Percentiles rank a stretch among this genome's conserved stretches.
phyloP scores from a whole-genome alignment of 192 early-diverging fungal species.

The Coemansia sp. region DNA sequence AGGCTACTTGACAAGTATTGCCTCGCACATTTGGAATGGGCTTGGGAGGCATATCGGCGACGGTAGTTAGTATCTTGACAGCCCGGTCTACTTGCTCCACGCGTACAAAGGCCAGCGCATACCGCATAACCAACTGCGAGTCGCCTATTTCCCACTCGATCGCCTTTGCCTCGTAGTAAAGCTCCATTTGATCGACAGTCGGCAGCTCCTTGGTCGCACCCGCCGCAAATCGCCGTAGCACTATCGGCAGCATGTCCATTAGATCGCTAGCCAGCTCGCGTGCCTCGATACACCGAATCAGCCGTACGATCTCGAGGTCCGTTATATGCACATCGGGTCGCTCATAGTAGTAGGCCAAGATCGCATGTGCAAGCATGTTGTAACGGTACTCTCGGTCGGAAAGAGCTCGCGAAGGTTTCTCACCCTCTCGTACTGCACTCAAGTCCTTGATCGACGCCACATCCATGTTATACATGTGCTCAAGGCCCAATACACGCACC shows the following conservation, averaged over 20 bases:
- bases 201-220: constrained; percentile 1
- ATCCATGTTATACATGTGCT: constrained; percentile 7
- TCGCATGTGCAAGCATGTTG: constrained; percentile 18
- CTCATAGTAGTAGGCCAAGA: constrained; percentile 28
- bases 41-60: constrained; percentile 32
- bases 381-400: constrained; percentile 22
- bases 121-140: constrained; percentile 22
- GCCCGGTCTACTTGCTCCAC: constrained; percentile 8
- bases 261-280: constrained; percentile 19
- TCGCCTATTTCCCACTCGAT: constrained; percentile 5
- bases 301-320: constrained; percentile 27
- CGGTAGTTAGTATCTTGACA: constrained; percentile 16
- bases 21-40: background rate
- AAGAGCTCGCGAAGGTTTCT: background rate
- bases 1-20: constrained; percentile 11
- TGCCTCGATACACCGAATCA: constrained; percentile 26
- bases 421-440: constrained; percentile 1
- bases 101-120: constrained; percentile 30
- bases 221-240: constrained; percentile 17
- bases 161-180: constrained; percentile 16
- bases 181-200: constrained; percentile 1
- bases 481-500: constrained; percentile 12
- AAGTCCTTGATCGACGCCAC: constrained; percentile 3
- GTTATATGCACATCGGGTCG: constrained; percentile 5
- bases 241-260: constrained; percentile 31